Conservation (phyloP, 495 filamentous ascomycete genomes). For the Melanomma pulvis-pyrius region DNA sequence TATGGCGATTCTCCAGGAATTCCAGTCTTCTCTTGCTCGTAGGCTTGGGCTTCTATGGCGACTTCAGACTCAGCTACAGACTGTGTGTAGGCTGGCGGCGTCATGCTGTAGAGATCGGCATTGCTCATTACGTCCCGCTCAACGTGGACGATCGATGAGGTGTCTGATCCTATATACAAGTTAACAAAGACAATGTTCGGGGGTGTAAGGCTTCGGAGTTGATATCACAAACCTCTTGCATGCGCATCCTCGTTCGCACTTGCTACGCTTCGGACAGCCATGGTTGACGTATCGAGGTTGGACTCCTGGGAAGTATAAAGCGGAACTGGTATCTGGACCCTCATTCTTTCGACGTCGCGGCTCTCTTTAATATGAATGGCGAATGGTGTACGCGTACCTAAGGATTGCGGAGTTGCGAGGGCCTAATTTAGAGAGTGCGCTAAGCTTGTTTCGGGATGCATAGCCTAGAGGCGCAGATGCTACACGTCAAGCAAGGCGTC, state of each 20-base stretch:
- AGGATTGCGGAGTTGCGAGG: not conserved
- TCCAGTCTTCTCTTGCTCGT: not conserved
- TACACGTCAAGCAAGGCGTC: not conserved
- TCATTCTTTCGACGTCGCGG: not conserved
- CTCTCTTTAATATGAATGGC: not conserved
- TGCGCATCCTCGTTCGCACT: not conserved
- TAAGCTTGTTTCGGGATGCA: not conserved
- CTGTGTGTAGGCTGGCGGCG: slow-evolving; percentile 16
- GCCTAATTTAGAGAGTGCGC: not conserved
- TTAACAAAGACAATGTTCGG: too few species aligned
- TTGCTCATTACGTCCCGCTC: slow-evolving; percentile 3
- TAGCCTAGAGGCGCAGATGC: not conserved
- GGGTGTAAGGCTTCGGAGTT: too few species aligned
- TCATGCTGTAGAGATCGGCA: slow-evolving; percentile 15
- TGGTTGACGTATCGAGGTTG: not conserved
- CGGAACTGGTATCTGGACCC: not conserved
- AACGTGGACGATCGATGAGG: slow-evolving; percentile 5
- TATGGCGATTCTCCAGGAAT: not conserved
- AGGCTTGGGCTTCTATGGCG: not conserved
- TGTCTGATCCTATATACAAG: not conserved
- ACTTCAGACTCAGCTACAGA: slow-evolving; percentile 5
- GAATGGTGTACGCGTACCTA: not conserved
- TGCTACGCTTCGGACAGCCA: not conserved
- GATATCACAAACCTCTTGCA: not conserved
- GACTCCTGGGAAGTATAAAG: not conserved